Base-by-base conservation (phyloP, 2,329 filamentous ascomycete species). In the Fusarium citri region DNA sequence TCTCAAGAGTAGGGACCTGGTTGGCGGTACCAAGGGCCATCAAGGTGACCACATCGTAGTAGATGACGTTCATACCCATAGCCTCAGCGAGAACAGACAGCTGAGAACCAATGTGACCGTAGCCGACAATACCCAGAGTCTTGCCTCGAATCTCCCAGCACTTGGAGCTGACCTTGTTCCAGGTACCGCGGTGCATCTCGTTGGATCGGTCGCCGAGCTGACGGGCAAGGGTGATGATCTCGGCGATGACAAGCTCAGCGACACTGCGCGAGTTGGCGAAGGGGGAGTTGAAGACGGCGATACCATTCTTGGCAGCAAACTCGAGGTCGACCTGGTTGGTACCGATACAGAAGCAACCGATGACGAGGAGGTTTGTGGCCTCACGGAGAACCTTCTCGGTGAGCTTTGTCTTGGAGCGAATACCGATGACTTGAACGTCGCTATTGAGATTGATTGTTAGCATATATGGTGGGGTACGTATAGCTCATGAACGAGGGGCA, bases 71-170 rank as follows among this genome's bases (percentile, higher is more conserved):
- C 95, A 99, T 98, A 51, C 96, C 96, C 94, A 99, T 97, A 25
- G 95, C 90, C 82, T 99, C 96, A 28, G 96, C 94, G 69, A 99
- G 85, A 43, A 99, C 96, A 1, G 94, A 98, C 69, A 99, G 84
- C 81, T 99, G 96, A 54, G 94, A 94, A 68, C 96, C 96, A 78
- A 99, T 98, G 79, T 99, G 96, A 67, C 96, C 96, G 78, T 99
- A 99, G 30, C 96, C 96, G 71, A 99, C 90, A 76, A 99, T 98
- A 68, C 92, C 96, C 55, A 99, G 87, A 45, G 95, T 98, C 87
- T 99, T 99, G 79, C 96, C 96, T 76, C 96, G 91, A 76, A 98
- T 94, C 81, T 99, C 96, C 96, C 96, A 98, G 87, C 96, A 99
- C 78, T 92, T 94, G 76, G 88, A 87, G 84, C 94, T 97, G 77